Percentiles rank a stretch among this genome's conserved stretches.
These are phyloP conservation scores for Neophaeococcomyces mojaviensis DNA, from an alignment of 2,329 filamentous ascomycete species.

Conservation along the genomic window DNA sequence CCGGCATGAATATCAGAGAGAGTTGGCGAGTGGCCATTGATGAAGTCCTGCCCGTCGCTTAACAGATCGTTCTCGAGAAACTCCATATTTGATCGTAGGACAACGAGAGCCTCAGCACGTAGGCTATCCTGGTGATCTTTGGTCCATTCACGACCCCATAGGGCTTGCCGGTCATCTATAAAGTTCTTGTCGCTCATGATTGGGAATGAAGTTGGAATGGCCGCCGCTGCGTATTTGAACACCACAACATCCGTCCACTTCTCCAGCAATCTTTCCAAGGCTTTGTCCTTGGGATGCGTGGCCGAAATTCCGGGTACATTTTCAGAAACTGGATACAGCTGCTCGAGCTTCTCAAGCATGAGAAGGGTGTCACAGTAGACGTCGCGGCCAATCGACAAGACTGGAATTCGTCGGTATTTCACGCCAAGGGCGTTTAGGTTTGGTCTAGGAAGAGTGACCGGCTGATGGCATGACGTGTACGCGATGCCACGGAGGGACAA, in stretches of 20 bases:
- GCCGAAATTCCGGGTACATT: constrained; percentile 32
- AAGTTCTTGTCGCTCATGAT: constrained; percentile 3
- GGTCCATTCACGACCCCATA: constrained; percentile 8
- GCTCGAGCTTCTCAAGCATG: constrained; percentile 58
- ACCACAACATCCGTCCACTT: constrained; percentile 10
- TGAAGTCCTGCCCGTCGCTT: constrained; percentile 4
- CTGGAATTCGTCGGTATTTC: constrained; percentile 61
- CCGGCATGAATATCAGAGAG: constrained; percentile 9
- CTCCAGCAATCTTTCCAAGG: constrained; percentile 42
- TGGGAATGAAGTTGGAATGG: neutral
- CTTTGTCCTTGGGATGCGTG: constrained; percentile 40
- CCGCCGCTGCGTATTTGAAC: constrained; percentile 5
- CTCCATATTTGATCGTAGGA: constrained; percentile 2
- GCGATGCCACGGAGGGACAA: constrained; percentile 3
- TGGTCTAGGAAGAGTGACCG: constrained; percentile 24
- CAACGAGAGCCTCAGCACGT: constrained; percentile 1
- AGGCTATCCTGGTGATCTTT: constrained; percentile 1
- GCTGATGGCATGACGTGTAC: constrained; percentile 5
- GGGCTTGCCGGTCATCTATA: constrained; percentile 7
- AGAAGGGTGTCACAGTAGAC: constrained; percentile 64
- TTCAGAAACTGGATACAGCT: constrained; percentile 40
- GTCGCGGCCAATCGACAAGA: constrained; percentile 59
- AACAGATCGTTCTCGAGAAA: constrained; percentile 6
- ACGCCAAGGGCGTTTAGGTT: constrained; percentile 51
- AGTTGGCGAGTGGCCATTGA: neutral